Percentiles rank a stretch among this genome's conserved stretches.
Conservation (phyloP, 257 asterid genomes). For the Plantago major region DNA sequence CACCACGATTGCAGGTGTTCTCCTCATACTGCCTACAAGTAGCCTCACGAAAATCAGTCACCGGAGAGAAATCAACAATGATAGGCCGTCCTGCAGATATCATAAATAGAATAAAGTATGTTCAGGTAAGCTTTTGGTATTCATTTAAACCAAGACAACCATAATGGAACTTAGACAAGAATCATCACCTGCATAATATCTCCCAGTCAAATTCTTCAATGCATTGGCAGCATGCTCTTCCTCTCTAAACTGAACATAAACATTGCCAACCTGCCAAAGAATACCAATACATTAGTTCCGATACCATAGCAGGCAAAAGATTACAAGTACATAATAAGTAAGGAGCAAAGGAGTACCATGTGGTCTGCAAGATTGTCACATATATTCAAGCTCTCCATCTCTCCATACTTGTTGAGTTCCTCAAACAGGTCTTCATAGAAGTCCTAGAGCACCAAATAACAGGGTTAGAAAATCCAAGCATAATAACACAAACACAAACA, state of each 20-base stretch:
- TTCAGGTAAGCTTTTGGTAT: no score
- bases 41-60: slow-evolving; percentile 96
- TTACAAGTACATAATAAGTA: neutral
- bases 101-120: neutral
- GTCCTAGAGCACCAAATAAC: slow-evolving; percentile 41
- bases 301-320: neutral
- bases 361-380: slow-evolving; percentile 98
- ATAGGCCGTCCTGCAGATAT: slow-evolving; percentile 76
- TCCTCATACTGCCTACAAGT: slow-evolving; percentile 98
- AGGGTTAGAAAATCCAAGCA: no score
- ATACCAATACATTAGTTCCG: neutral
- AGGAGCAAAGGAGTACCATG: slow-evolving; percentile 50
- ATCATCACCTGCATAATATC: slow-evolving; percentile 73
- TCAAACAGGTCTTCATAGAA: slow-evolving; percentile 92
- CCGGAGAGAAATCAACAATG: slow-evolving; percentile 94
- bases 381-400: slow-evolving; percentile 77
- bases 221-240: slow-evolving; percentile 97
- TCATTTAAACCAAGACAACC: no score
- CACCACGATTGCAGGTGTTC: slow-evolving; percentile 92
- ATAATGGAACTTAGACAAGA: neutral
- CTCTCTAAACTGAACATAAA: slow-evolving; percentile 95
- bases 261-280: slow-evolving; percentile 85
- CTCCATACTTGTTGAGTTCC: slow-evolving; percentile 87
- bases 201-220: slow-evolving; percentile 73
- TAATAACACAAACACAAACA: no score